Evolutionary conservation across 306 rosid species (phyloP).

Genomic region (Lupinus albus): DNA sequence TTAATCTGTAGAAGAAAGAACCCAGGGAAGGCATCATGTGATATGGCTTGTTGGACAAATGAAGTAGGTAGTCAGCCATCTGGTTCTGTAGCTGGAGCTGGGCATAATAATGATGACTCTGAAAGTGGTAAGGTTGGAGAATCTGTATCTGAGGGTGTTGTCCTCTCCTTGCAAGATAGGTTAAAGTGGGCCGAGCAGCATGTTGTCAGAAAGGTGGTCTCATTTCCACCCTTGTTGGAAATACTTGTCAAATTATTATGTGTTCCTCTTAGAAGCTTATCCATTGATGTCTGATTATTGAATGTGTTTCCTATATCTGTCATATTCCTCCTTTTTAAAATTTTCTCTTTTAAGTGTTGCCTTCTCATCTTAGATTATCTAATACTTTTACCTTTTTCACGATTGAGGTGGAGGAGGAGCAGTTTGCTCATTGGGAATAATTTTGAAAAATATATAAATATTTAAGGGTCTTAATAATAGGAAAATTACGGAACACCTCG

Average conservation of each 20-base stretch:
- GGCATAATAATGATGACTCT: slow-evolving; percentile 50
- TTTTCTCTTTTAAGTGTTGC: slow-evolving; percentile 2
- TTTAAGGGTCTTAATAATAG: slow-evolving; percentile 5
- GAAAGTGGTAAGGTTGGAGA: slow-evolving; percentile 61
- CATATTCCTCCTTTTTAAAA: slow-evolving; percentile 3
- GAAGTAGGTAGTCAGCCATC: slow-evolving; percentile 67
- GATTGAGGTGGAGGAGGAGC: background rate
- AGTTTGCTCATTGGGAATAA: slow-evolving; percentile 18
- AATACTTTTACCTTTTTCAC: slow-evolving; percentile 10
- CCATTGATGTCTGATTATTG: slow-evolving; percentile 18
- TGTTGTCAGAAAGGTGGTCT: slow-evolving; percentile 61
- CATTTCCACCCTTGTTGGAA: slow-evolving; percentile 23
- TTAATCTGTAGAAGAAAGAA: slow-evolving; percentile 65
- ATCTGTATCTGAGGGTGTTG: slow-evolving; percentile 55
- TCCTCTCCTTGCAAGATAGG: slow-evolving; percentile 56
- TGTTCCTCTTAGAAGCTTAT: slow-evolving; percentile 15
- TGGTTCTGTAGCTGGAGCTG: slow-evolving; percentile 54
- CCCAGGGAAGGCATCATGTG: slow-evolving; percentile 55
- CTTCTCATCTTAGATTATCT: background rate
- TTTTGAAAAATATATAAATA: background rate
- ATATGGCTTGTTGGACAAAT: slow-evolving; percentile 61
- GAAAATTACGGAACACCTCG: slow-evolving; percentile 14
- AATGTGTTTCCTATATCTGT: slow-evolving; percentile 13
- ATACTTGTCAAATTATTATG: slow-evolving; percentile 25
- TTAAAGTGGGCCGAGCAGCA: slow-evolving; percentile 62